A percentile compares a stretch with the other conserved stretches of the same genome.
Evolutionary conservation across 176 grass and related monocot species (phyloP).

Genomic region (Musa itinerans): DNA sequence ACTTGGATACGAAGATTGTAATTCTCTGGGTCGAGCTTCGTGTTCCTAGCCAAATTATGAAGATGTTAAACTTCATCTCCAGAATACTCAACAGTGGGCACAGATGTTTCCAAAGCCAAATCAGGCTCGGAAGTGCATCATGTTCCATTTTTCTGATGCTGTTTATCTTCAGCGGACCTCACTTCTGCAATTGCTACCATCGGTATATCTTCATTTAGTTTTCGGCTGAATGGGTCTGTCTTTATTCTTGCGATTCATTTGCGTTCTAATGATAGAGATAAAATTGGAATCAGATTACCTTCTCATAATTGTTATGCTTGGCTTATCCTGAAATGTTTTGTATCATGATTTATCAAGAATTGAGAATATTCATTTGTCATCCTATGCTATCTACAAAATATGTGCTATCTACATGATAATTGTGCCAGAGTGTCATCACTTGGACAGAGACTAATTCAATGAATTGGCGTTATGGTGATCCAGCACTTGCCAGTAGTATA

Average conservation of each 20-base stretch:
- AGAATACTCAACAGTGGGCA: constrained; percentile 4
- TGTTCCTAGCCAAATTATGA: too few species aligned
- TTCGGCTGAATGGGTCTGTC: not conserved
- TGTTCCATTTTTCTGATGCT: constrained; percentile 18
- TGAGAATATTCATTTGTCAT: too few species aligned
- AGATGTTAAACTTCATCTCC: too few species aligned
- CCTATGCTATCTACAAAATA: too few species aligned
- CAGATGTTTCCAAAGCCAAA: constrained; percentile 8
- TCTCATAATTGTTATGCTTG: not conserved
- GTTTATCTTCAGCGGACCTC: constrained; percentile 10
- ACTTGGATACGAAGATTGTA: constrained; percentile 9
- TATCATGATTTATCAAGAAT: too few species aligned
- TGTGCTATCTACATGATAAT: too few species aligned
- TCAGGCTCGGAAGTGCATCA: constrained; percentile 2
- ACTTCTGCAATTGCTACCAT: too few species aligned
- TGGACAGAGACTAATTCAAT: too few species aligned
- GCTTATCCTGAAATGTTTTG: not conserved
- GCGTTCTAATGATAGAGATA: too few species aligned
- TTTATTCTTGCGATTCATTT: not conserved
- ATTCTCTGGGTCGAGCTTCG: not conserved
- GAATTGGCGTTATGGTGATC: too few species aligned
- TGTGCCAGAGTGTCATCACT: too few species aligned
- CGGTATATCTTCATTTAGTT: not conserved
- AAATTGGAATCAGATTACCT: not conserved
- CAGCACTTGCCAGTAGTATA: too few species aligned